Percentiles rank a stretch among this genome's conserved stretches.
phyloP scores from a whole-genome alignment of 306 rosid species.

The Sindora glabra region DNA sequence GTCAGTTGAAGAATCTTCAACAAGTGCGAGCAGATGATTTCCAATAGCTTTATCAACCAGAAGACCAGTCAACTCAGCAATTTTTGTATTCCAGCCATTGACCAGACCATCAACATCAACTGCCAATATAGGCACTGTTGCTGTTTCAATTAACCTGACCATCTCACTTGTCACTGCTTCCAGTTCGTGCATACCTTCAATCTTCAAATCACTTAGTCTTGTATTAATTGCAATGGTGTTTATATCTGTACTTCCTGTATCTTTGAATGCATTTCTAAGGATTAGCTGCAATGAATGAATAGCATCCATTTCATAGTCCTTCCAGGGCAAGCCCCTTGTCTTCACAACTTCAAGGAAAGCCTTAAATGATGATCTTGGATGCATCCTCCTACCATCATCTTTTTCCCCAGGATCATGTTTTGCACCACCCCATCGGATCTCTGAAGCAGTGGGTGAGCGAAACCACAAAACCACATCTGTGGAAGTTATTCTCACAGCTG shows the following conservation, averaged over 20 bases:
- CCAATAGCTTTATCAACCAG: constrained; percentile 79
- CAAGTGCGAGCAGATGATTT: constrained; percentile 63
- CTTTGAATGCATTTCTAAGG: constrained; percentile 76
- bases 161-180: constrained; percentile 92
- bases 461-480: constrained; percentile 83
- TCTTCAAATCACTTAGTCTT: constrained; percentile 56
- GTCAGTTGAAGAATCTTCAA: constrained; percentile 69
- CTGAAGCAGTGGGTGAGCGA: constrained; percentile 79
- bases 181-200: constrained; percentile 87
- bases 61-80: constrained; percentile 86
- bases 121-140: constrained; percentile 89
- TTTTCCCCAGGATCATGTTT: constrained; percentile 76
- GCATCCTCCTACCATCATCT: constrained; percentile 79
- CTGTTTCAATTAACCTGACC: constrained; percentile 91
- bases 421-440: constrained; percentile 94
- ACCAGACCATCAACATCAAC: constrained; percentile 75
- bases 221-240: constrained; percentile 38
- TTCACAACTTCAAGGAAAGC: constrained; percentile 95
- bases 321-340: constrained; percentile 80
- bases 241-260: constrained; percentile 19
- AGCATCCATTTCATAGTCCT: constrained; percentile 95
- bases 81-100: constrained; percentile 89
- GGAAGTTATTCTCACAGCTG: constrained; percentile 72
- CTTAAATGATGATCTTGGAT: constrained; percentile 93
- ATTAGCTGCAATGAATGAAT: constrained; percentile 96